Evolutionary conservation across 306 rosid genomes (phyloP), one percentile per base, ranked within the genome.

Genomic region (Glycine latifolia): DNA sequence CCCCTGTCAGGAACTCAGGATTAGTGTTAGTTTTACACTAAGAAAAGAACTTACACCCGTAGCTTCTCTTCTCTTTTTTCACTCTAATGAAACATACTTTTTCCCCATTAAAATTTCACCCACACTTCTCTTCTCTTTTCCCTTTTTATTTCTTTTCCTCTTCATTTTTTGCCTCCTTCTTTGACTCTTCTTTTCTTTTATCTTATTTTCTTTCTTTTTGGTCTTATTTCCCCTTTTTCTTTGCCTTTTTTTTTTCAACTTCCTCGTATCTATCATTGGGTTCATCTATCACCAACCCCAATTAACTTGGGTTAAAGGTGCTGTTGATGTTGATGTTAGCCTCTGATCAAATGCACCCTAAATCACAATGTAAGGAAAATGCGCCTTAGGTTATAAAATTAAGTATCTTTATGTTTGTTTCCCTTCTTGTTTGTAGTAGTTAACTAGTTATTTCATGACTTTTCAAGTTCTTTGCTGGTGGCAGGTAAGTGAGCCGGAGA

Each of bases 401-500:
- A 5, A 35, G n/a, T 73, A 43, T 15, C 52, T 5, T 2, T 14
- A 0, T 33, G 39, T 13, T 20, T 35, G 33, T 14, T 20, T 2
- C 5, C 41, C 48, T 3, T n/a, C 46, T 47, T 81, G 66, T 33
- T 66, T 48, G 49, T 39, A 20, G 44, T 75, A 53, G 41, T 10
- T 10, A 47, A 8, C 11, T 43, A 43, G 47, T 7, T 11, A 50
- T 70, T 56, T 81, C 52, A 5, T 76, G 44, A 66, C 85, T 81
- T 44, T 80, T 77, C 20, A 35, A 62, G 81, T 85, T 88, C 53
- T 15, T 86, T 86, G 81, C 67, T 76, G 77, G 59, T 89, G 78
- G 86, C 92, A 95, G 99, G 97, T 95, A 63, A 93, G 97, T 75
- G 97, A 95, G 90, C 99, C 97, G 0, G 91, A 89, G 89, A 95